These are phyloP conservation scores for Penicillium sclerotigenum DNA, from an alignment of 2,329 filamentous ascomycete genomes.

Conservation along the genomic window DNA sequence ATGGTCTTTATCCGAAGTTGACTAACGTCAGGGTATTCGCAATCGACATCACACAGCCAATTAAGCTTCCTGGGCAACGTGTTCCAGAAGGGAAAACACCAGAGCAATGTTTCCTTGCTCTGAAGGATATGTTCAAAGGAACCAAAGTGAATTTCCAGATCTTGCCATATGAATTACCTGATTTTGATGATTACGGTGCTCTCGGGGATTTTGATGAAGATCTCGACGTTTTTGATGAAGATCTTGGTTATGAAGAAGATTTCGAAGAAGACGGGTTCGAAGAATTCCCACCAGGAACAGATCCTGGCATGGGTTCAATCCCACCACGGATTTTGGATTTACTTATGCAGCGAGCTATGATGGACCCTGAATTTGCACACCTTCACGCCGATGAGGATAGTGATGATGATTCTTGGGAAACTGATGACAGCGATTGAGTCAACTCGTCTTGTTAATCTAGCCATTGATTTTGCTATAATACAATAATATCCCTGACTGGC, in stretches of 20 bases:
- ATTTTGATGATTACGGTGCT: neutral
- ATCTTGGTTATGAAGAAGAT: neutral
- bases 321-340: neutral
- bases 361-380: conserved; percentile 10
- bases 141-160: conserved; percentile 20
- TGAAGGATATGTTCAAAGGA: conserved; percentile 18
- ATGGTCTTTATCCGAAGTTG: conserved; percentile 19
- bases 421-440: neutral
- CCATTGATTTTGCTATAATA: neutral
- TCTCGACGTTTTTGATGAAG: neutral
- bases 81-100: conserved; percentile 17
- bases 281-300: no score
- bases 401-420: neutral
- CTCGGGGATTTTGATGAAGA: neutral
- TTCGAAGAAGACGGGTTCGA: neutral
- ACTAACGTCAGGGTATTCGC: conserved; percentile 15
- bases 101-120: conserved; percentile 12
- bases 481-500: neutral
- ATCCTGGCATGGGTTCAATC: neutral
- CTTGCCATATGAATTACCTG: conserved; percentile 1
- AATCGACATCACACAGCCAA: conserved; percentile 15
- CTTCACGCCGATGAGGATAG: neutral
- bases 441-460: neutral
- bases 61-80: conserved; percentile 15
- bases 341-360: conserved; percentile 7